A percentile compares a stretch with the other conserved stretches of the same genome.
Evolutionary conservation across 805 yeast species (phyloP).

Genomic region (Kodamaea hsintzibuensis): DNA sequence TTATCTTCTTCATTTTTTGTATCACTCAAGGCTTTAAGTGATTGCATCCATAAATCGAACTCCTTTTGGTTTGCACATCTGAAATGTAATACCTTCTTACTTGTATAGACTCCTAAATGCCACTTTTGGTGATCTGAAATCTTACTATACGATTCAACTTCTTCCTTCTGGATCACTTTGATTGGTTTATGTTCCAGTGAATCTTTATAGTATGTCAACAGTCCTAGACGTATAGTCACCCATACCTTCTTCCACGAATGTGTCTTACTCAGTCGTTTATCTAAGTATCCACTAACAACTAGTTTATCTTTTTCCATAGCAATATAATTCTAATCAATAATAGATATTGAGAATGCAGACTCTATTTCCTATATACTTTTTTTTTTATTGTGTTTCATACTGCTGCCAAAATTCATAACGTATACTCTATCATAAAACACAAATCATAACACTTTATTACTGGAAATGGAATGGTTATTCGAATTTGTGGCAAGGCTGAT

Average conservation of each 20-base stretch:
- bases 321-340: too few relatives aligned
- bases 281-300: constrained; percentile 25
- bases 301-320: constrained; percentile 19
- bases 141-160: constrained; percentile 19
- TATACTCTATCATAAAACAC: too few relatives aligned
- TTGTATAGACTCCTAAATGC: constrained; percentile 27
- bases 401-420: neutral
- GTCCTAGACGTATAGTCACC: constrained; percentile 40
- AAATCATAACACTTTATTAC: neutral
- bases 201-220: constrained; percentile 41
- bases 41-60: constrained; percentile 19
- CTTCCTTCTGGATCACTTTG: constrained; percentile 27
- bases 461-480: neutral
- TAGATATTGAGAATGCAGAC: too few relatives aligned
- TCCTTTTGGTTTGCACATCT: constrained; percentile 12
- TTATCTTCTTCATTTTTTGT: neutral
- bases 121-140: constrained; percentile 16
- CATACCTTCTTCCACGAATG: constrained; percentile 41
- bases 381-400: neutral
- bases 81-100: constrained; percentile 22
- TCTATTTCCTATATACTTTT: neutral
- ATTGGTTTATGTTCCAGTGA: constrained; percentile 38
- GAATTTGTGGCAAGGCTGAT: neutral
- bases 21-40: constrained; percentile 7
- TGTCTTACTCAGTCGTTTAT: constrained; percentile 32